These are phyloP conservation scores for Botryosphaeria dothidea DNA, from an alignment of 2,329 filamentous ascomycete genomes.

Conservation along the genomic window DNA sequence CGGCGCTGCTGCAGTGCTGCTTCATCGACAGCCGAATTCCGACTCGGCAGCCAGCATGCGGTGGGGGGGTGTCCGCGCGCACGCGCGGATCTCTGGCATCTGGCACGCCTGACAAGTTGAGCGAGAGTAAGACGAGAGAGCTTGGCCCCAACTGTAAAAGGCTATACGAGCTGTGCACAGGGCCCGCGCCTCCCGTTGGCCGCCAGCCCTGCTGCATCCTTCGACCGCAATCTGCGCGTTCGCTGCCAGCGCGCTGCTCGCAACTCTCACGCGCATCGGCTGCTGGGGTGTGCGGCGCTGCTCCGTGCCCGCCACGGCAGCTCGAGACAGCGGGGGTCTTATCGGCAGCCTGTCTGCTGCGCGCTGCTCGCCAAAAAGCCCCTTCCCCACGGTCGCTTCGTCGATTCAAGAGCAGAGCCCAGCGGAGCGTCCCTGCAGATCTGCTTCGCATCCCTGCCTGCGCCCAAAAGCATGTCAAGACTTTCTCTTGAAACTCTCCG, in stretches of 20 bases:
- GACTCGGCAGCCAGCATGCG: constrained; percentile 7
- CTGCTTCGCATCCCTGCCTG: neutral
- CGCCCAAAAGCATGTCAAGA: neutral
- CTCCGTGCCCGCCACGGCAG: neutral
- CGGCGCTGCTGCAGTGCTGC: neutral
- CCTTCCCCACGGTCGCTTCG: constrained; percentile 5
- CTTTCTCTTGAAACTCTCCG: neutral
- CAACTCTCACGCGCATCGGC: too few species aligned
- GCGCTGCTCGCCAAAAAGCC: neutral
- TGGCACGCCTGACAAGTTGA: neutral
- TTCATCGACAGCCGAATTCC: constrained; percentile 9
- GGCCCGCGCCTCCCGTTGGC: constrained; percentile 1
- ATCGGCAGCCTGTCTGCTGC: neutral
- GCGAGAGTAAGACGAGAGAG: neutral
- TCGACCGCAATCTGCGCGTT: neutral
- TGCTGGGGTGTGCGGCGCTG: neutral
- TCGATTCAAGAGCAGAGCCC: neutral
- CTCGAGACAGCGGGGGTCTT: constrained; percentile 11
- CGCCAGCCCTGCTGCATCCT: neutral
- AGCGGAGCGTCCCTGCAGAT: constrained; percentile 13
- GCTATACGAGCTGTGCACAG: neutral
- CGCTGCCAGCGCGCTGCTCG: too few species aligned
- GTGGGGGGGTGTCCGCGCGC: neutral
- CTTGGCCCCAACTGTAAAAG: constrained; percentile 10
- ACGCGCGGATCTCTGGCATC: neutral